A percentile compares a stretch with the other conserved stretches of the same genome.
phyloP scores from a whole-genome alignment of 805 yeast species.

The Starmerella ratchasimensis region DNA sequence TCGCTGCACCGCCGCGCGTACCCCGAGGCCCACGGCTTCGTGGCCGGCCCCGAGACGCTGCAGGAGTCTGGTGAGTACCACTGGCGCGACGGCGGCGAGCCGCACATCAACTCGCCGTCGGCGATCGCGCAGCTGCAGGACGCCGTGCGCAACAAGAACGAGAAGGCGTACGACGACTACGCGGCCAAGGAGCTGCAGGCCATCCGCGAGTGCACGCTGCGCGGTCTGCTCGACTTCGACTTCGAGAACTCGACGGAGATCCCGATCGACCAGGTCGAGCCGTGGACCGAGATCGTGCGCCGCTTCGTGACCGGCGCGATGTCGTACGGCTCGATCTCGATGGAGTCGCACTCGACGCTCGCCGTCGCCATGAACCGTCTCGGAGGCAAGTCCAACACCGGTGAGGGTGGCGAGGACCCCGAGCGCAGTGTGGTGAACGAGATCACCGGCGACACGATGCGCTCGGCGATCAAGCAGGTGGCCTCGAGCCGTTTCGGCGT shows the following conservation, averaged over 20 bases:
- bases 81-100: slow-evolving; percentile 98
- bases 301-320: slow-evolving; percentile 98
- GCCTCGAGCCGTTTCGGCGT: slow-evolving; percentile 98
- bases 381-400: slow-evolving; percentile 96
- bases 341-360: slow-evolving; percentile 95
- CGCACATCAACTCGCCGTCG: slow-evolving; percentile 85
- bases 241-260: slow-evolving; percentile 55
- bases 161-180: slow-evolving; percentile 80
- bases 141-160: slow-evolving; percentile 95
- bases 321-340: slow-evolving; percentile 97
- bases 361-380: slow-evolving; percentile 98
- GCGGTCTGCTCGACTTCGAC: slow-evolving; percentile 90
- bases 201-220: slow-evolving; percentile 77
- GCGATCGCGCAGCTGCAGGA: slow-evolving; percentile 94
- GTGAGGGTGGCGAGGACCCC: slow-evolving; percentile 99
- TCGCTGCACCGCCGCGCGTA: slow-evolving; percentile 85
- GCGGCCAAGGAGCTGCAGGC: slow-evolving; percentile 85
- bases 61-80: slow-evolving; percentile 96
- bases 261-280: slow-evolving; percentile 96
- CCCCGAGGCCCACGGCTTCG: slow-evolving; percentile 44
- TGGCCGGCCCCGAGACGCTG: slow-evolving; percentile 55
- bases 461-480: slow-evolving; percentile 96
- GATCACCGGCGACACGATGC: slow-evolving; percentile 90
- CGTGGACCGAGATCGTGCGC: slow-evolving; percentile 97
- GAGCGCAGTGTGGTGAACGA: slow-evolving; percentile 62